Conservation (phyloP, 345 rosid species). For the Gossypium arboreum region DNA sequence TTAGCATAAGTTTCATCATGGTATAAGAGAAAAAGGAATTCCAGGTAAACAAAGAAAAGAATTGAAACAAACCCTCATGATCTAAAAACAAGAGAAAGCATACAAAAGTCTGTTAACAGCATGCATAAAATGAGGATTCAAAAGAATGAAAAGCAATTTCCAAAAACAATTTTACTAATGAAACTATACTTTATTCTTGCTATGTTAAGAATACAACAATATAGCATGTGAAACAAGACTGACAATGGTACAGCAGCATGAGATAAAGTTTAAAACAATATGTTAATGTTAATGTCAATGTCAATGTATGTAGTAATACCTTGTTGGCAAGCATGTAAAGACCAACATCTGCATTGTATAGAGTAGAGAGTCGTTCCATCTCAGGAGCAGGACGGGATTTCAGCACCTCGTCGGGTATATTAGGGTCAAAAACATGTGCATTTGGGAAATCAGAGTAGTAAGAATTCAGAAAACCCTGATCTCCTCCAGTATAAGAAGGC, state of each 20-base stretch:
- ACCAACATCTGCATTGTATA: constrained; percentile 66
- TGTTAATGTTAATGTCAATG: background rate
- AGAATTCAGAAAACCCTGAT: constrained; percentile 86
- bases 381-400: constrained; percentile 58
- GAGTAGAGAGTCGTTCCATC: constrained; percentile 64
- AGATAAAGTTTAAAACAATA: background rate
- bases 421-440: constrained; percentile 82
- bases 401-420: constrained; percentile 48
- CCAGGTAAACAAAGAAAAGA: background rate
- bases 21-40: background rate
- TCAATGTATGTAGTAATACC: constrained; percentile 37
- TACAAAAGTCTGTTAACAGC: background rate
- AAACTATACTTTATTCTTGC: background rate
- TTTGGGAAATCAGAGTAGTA: constrained; percentile 73
- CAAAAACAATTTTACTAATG: background rate
- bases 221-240: background rate
- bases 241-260: background rate
- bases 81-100: background rate
- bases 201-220: background rate
- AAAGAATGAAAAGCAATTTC: background rate
- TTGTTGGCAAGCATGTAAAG: constrained; percentile 97
- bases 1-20: background rate
- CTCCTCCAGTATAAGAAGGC: constrained; percentile 89
- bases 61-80: background rate
- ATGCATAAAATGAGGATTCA: background rate